Evolutionary conservation across 2,329 filamentous ascomycete species (phyloP).

Genomic region (Penicillium brevicompactum): DNA sequence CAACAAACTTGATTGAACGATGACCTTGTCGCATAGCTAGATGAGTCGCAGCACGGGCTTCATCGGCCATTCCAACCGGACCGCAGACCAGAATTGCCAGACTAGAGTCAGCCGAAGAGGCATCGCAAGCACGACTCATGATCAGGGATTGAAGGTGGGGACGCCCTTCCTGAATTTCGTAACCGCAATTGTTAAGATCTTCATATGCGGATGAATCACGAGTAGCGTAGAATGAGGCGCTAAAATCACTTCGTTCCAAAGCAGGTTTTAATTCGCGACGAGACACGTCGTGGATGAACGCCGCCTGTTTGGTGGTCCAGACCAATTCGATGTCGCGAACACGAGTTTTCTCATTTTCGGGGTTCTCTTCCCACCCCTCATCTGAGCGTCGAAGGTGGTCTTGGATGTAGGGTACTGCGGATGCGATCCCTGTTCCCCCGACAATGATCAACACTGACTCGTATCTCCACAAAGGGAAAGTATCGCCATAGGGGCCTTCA

Average conservation of each 20-base stretch:
- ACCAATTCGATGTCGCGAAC: constrained; percentile 35
- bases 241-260: constrained; percentile 33
- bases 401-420: constrained; percentile 50
- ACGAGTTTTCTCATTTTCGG: constrained; percentile 17
- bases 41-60: constrained; percentile 45
- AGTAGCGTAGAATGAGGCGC: constrained; percentile 35
- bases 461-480: constrained; percentile 45
- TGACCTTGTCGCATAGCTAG: constrained; percentile 37
- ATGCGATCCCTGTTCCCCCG: constrained; percentile 36
- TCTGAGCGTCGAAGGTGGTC: constrained; percentile 30
- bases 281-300: constrained; percentile 33
- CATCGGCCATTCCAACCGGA: constrained; percentile 49
- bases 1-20: constrained; percentile 45
- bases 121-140: constrained; percentile 33
- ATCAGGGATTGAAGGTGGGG: constrained; percentile 43
- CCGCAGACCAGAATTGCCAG: constrained; percentile 50
- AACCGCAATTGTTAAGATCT: constrained; percentile 3
- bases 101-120: constrained; percentile 26
- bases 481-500: constrained; percentile 55
- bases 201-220: neutral
- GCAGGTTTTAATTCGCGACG: constrained; percentile 29
- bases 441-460: constrained; percentile 57
- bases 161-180: constrained; percentile 36
- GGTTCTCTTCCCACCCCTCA: neutral
- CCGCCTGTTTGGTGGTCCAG: constrained; percentile 36